phyloP scores from a whole-genome alignment of 495 filamentous ascomycete genomes.

The Podospora pseudocomata region DNA sequence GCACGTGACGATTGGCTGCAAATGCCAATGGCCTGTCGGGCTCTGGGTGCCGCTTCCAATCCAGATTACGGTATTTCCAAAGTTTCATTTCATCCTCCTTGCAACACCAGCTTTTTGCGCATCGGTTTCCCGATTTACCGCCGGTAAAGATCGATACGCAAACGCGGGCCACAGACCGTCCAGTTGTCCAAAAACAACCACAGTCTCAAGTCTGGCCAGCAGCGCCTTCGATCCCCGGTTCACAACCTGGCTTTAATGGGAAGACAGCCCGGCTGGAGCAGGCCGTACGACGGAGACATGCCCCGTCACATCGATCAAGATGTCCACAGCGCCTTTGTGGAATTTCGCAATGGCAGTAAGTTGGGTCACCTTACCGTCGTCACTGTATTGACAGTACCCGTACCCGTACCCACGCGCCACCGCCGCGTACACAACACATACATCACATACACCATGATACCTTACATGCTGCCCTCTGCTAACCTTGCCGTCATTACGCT shows the following conservation, averaged over 20 bases:
- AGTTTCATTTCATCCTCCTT: slow-evolving; percentile 10
- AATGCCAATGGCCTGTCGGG: background rate
- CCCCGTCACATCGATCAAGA: slow-evolving; percentile 26
- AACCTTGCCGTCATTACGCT: background rate
- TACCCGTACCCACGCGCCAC: background rate
- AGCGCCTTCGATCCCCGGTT: background rate
- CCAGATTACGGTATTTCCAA: slow-evolving; percentile 11
- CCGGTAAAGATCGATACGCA: background rate
- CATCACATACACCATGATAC: slow-evolving; percentile 4
- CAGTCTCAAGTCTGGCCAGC: background rate
- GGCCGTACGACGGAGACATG: slow-evolving; percentile 19
- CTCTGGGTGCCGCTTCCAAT: background rate
- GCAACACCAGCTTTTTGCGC: background rate
- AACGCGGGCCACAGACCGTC: background rate
- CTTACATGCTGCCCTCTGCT: slow-evolving; percentile 12
- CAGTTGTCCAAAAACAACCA: background rate
- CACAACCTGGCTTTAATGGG: background rate
- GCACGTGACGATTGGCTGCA: background rate
- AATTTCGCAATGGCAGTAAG: slow-evolving; percentile 28
- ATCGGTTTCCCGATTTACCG: background rate
- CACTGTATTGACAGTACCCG: slow-evolving; percentile 10
- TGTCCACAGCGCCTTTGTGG: slow-evolving; percentile 28
- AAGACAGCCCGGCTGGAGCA: slow-evolving; percentile 8
- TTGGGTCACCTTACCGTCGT: slow-evolving; percentile 2
- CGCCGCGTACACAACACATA: slow-evolving; percentile 3